Base-by-base conservation (phyloP, 2,329 filamentous ascomycete genomes). In the Lachnellula arida region DNA sequence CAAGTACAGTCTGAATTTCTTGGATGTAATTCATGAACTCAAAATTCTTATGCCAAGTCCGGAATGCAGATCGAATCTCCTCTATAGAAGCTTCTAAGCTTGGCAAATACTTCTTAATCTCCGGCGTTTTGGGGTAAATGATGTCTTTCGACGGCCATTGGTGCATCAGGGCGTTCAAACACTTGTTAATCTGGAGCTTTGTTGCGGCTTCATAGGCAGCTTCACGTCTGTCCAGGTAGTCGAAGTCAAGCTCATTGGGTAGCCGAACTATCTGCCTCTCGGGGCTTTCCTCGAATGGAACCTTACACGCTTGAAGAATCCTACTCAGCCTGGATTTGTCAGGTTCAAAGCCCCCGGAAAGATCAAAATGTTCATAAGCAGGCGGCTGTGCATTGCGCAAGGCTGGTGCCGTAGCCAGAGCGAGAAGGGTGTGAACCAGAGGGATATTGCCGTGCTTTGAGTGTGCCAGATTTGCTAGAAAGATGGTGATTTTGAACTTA, bases 371-470 rank as follows among this genome's bases (percentile, higher is more conserved):
- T 12, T 46, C 35, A 44, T 57, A 44, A 8, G 43, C 17, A 5
- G 55, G 55, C 9, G 51, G 48, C 23, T 46, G 34, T 6, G 47
- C 5, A 15, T 46, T 23, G 15, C 56, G 57, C n/a, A 69, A 51
- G 25, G 44, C 39, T 3, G 61, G 58, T 3, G 62, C 53, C 12
- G 63, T 67, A 11, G 68, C 64, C 44, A 72, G 64, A n/a, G 68
- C 68, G 11, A 72, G 56, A 5, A 73, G 59, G 0, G 67, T 66
- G n/a, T 68, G 61, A 25, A 70, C 53, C 5, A 71, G 37, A 15
- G 55, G 39, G 22, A 55, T 35, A 7, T 68, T 57, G 7, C 56
- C 59, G 8, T 64, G 23, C 37, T 57, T 43, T 0, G 63, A 63
- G 52, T 62, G 69, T 11, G 63, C 42, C 2, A 72, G 43, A 5